A percentile compares a stretch with the other conserved stretches of the same genome.
Evolutionary conservation across 2,329 filamentous ascomycete genomes (phyloP).

Genomic region (Simplicillium sp.): DNA sequence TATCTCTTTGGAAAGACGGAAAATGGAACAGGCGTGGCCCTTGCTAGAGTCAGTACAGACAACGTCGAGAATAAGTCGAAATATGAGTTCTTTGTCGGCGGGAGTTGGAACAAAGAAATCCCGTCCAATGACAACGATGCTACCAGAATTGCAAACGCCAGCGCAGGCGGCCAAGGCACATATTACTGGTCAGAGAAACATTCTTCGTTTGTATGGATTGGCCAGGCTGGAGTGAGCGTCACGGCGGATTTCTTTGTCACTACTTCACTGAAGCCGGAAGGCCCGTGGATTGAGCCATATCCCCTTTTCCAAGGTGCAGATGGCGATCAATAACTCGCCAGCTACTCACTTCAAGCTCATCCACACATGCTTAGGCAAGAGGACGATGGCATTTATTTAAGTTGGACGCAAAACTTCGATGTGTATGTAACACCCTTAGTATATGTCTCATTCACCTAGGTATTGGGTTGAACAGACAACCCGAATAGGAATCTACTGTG

Average conservation of each 20-base stretch:
- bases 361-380: constrained; percentile 4
- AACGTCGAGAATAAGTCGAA: constrained; percentile 9
- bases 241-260: constrained; percentile 12
- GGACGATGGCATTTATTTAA: constrained; percentile 4
- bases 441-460: constrained; percentile 1
- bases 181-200: constrained; percentile 11
- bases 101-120: constrained; percentile 7
- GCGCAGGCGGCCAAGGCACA: constrained; percentile 13
- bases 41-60: constrained; percentile 10
- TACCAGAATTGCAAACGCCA: constrained; percentile 9
- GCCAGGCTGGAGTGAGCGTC: constrained; percentile 9
- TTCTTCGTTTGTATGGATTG: constrained; percentile 13
- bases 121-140: constrained; percentile 7
- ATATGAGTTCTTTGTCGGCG: constrained; percentile 12
- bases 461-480: too few species aligned
- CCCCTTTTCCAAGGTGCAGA: constrained; percentile 5
- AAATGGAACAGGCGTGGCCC: constrained; percentile 6
- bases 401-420: constrained; percentile 4
- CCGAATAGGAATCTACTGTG: constrained; percentile 31
- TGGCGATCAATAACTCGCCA: not conserved
- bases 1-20: constrained; percentile 11
- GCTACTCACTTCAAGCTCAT: constrained; percentile 9
- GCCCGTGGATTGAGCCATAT: constrained; percentile 6
- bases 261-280: constrained; percentile 9
- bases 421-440: constrained; percentile 3